Percentiles rank a stretch among this genome's conserved stretches.
Conservation (phyloP, 73 alveolate species). For the Paramecium tetraurelia region DNA sequence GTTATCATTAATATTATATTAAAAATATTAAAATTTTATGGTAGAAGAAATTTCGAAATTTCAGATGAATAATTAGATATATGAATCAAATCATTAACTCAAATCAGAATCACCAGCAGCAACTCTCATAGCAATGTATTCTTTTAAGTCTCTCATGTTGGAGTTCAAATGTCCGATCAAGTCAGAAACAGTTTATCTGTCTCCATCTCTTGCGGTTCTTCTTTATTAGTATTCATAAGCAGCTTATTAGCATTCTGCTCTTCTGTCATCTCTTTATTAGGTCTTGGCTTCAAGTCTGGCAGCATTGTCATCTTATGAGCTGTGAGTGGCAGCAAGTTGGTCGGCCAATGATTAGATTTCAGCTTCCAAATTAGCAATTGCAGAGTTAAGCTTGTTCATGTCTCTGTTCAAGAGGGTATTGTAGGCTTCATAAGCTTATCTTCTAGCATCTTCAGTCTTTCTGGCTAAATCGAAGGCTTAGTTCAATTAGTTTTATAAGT, state of each 20-base stretch:
- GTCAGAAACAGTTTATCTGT: conserved; percentile 47
- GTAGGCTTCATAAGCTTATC: background rate
- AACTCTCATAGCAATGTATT: conserved; percentile 50
- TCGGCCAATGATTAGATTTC: conserved; percentile 51
- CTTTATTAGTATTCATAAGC: conserved; percentile 55
- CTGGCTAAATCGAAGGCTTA: conserved; percentile 60
- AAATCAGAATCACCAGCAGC: conserved; percentile 45
- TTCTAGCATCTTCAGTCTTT: conserved; percentile 47
- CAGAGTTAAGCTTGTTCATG: conserved; percentile 52
- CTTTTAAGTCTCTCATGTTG: conserved; percentile 42
- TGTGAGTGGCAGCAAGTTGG: conserved; percentile 32
- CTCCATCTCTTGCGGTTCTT: conserved; percentile 61
- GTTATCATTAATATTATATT: background rate
- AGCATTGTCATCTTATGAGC: conserved; percentile 25
- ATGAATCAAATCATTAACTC: background rate
- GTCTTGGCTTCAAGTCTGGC: conserved; percentile 51
- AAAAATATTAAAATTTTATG: background rate
- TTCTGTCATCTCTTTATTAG: conserved; percentile 60
- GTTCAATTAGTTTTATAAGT: conserved; percentile 36
- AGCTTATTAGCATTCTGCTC: conserved; percentile 63
- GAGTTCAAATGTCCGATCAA: conserved; percentile 10
- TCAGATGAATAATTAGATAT: background rate
- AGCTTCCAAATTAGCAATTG: conserved; percentile 59
- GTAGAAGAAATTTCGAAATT: background rate
- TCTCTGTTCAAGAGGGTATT: conserved; percentile 4